Base-by-base conservation (phyloP, 176 grass and related monocot species). In the Poa annua region DNA sequence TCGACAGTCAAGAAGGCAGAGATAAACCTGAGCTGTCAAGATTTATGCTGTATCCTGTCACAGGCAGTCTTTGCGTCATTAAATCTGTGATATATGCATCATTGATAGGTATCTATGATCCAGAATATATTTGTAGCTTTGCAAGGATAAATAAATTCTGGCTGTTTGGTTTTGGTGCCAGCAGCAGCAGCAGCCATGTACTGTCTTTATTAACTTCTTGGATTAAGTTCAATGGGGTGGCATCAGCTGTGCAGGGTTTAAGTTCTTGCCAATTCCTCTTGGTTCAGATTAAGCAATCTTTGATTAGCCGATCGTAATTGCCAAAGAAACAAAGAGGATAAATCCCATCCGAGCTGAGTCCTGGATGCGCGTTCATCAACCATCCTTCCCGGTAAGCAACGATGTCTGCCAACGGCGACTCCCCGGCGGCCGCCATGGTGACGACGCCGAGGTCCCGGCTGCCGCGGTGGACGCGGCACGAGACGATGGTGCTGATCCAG, bases 391-490 rank as follows among this genome's bases (percentile, higher is more conserved):
- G 26, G 3, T 0, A 64, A 45, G 20, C 22, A 17, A 49, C 14
- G n/a, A 90, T 90, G 84, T 67, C 79, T 29, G 57, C 11, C 56
- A 83, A 86, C 16, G 84, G 11, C 29, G 78, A 33, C 66, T 82
- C 84, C 5, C 74, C 84, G 10, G 71, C 61, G 0, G 71, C 12
- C 11, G 80, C 81, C 6, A n/a, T 59, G 25, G 32, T 0, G 20
- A 35, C 62, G 19, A 73, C 81, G 11, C 80, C 76, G 32, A 78
- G 89, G 33, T 84, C 85, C 24, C 82, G 89, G 16, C 82, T 91
- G 29, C 86, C 90, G 1, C 79, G 90, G 67, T 92, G 83, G 90
- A 92, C 90, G 82, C 90, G 90, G 57, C 79, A 88, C 86, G 90
- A 92, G 79, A 92, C 86, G 21, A 19, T 92, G 66, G 90, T 92